Percentiles rank a stretch among this genome's conserved stretches.
phyloP scores from a whole-genome alignment of 176 grass and related monocot species.

The Microstegium vimineum region DNA sequence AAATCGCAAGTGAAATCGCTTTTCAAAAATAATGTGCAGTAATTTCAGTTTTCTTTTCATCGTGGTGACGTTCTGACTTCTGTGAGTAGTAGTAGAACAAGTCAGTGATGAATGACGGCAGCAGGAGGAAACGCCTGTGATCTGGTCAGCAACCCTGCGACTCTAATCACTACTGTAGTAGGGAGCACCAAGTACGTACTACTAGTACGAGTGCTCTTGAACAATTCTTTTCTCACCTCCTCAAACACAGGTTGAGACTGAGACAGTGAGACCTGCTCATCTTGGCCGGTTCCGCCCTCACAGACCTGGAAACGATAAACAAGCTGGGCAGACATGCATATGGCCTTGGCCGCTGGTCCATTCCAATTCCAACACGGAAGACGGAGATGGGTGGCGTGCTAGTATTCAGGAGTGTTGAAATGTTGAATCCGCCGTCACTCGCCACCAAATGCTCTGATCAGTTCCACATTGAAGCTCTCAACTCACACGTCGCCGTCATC shows the following conservation, averaged over 20 bases:
- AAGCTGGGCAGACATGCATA: background rate
- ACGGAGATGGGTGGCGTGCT: too few species aligned
- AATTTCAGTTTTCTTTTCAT: background rate
- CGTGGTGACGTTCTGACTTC: background rate
- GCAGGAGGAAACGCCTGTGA: background rate
- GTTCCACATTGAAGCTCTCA: constrained; percentile 27
- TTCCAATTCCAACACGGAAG: constrained; percentile 8
- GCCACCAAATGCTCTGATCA: constrained; percentile 26
- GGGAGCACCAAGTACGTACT: too few species aligned
- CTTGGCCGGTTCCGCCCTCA: too few species aligned
- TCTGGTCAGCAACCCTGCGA: background rate
- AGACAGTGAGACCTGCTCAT: constrained; percentile 11
- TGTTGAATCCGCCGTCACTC: constrained; percentile 17
- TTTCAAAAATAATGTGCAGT: background rate
- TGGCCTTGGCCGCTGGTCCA: background rate
- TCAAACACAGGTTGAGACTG: background rate
- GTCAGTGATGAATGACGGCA: too few species aligned
- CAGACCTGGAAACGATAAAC: constrained; percentile 15
- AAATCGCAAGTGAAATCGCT: background rate
- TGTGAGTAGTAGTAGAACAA: background rate
- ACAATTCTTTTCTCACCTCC: background rate
- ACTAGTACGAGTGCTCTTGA: too few species aligned
- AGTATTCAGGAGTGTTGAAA: background rate
- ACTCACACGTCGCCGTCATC: constrained; percentile 29
- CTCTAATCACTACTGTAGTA: background rate